Conservation (phyloP, 805 yeast species). For the Lachancea lanzarotensis region DNA sequence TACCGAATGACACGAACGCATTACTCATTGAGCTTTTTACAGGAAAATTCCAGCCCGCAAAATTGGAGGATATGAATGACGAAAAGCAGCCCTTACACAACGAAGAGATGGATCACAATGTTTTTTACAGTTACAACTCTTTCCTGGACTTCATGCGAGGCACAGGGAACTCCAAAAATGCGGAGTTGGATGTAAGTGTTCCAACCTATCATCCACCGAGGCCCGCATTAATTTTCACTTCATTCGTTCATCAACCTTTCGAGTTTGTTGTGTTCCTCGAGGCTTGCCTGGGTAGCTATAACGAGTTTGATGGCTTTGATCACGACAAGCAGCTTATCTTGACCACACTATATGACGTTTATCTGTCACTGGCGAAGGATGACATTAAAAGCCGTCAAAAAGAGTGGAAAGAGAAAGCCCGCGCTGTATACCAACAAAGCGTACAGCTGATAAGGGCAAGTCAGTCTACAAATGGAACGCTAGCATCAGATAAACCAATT, state of each 20-base stretch:
- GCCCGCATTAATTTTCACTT: slow-evolving; percentile 79
- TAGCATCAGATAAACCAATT: slow-evolving; percentile 4
- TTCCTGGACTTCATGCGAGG: slow-evolving; percentile 49
- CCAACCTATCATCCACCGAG: slow-evolving; percentile 88
- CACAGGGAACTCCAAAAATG: slow-evolving; percentile 19
- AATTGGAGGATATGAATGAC: slow-evolving; percentile 11
- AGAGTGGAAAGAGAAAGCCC: slow-evolving; percentile 66
- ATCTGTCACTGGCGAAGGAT: slow-evolving; percentile 50
- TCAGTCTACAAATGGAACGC: slow-evolving; percentile 10
- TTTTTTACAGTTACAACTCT: slow-evolving; percentile 50
- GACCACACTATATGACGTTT: slow-evolving; percentile 77
- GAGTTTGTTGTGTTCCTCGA: slow-evolving; percentile 90
- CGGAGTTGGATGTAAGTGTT: slow-evolving; percentile 13
- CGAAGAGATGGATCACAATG: slow-evolving; percentile 21
- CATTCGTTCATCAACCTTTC: slow-evolving; percentile 77
- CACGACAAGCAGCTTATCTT: slow-evolving; percentile 68
- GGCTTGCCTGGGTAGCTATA: slow-evolving; percentile 79
- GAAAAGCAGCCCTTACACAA: not conserved
- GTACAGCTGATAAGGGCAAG: slow-evolving; percentile 49
- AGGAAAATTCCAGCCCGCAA: slow-evolving; percentile 59
- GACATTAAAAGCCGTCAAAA: slow-evolving; percentile 33
- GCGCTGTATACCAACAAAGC: slow-evolving; percentile 40
- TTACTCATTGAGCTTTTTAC: slow-evolving; percentile 83
- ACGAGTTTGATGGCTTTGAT: slow-evolving; percentile 58
- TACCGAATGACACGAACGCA: slow-evolving; percentile 78